Conservation (phyloP, 2,329 filamentous ascomycete genomes). For the Ascochyta koolunga region DNA sequence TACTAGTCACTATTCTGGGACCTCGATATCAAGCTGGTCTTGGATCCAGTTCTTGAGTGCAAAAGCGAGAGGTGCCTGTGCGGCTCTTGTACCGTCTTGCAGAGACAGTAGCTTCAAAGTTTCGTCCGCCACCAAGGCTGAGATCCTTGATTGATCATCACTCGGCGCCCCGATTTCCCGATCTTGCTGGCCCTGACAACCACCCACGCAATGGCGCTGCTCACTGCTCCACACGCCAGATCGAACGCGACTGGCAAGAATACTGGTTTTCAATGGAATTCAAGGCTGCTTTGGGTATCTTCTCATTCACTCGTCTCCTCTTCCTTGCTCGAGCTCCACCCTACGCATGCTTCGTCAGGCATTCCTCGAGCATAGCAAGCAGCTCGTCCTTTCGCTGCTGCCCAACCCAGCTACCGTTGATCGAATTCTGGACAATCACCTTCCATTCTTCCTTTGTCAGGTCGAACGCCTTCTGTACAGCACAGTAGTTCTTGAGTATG, state of each 20-base stretch:
- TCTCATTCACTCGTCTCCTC: not conserved
- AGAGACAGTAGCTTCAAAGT: not conserved
- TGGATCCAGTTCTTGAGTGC: not conserved
- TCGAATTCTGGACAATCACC: constrained; percentile 64
- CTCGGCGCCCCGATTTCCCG: constrained; percentile 10
- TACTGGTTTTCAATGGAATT: not conserved
- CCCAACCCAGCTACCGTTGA: constrained; percentile 73
- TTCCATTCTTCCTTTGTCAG: constrained; percentile 71
- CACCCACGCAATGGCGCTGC: not conserved
- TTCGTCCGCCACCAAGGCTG: constrained; percentile 5
- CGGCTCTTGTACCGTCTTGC: not conserved
- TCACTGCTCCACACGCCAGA: not conserved
- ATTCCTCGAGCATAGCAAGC: constrained; percentile 38
- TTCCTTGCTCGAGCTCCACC: not conserved
- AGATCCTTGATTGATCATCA: constrained; percentile 13
- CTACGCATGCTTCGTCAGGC: constrained; percentile 20
- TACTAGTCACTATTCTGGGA: constrained; percentile 13
- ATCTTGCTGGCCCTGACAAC: not conserved
- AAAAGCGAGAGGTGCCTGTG: not conserved
- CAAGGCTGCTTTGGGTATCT: constrained; percentile 10
- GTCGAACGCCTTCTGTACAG: constrained; percentile 73
- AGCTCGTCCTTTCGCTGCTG: constrained; percentile 67
- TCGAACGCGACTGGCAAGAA: not conserved
- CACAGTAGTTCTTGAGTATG: constrained; percentile 76
- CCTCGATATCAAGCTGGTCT: not conserved